phyloP scores from a whole-genome alignment of 306 rosid genomes.

The Nissolia schottii region DNA sequence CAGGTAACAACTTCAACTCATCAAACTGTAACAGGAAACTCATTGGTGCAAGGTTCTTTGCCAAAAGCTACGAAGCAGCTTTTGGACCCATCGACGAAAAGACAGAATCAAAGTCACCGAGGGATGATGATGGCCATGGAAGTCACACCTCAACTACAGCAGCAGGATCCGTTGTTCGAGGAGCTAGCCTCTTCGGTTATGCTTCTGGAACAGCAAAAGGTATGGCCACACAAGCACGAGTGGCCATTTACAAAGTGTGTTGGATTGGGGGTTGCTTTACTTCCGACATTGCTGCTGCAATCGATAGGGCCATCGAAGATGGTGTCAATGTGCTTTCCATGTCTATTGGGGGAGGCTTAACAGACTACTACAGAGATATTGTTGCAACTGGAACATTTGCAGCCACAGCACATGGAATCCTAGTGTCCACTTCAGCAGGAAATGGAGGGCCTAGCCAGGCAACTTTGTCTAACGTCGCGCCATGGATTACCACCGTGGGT shows the following conservation, averaged over 20 bases:
- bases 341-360: slow-evolving; percentile 66
- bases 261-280: slow-evolving; percentile 68
- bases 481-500: slow-evolving; percentile 83
- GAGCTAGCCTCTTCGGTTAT: slow-evolving; percentile 71
- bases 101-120: slow-evolving; percentile 70
- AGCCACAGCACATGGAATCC: slow-evolving; percentile 62
- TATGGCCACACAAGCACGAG: slow-evolving; percentile 74
- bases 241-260: slow-evolving; percentile 81
- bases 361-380: slow-evolving; percentile 49
- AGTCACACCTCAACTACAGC: slow-evolving; percentile 90
- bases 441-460: slow-evolving; percentile 58
- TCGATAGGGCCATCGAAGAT: slow-evolving; percentile 78
- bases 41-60: slow-evolving; percentile 78
- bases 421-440: slow-evolving; percentile 83
- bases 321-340: slow-evolving; percentile 72
- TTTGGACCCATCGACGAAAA: slow-evolving; percentile 47
- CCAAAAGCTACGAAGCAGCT: slow-evolving; percentile 59
- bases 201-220: slow-evolving; percentile 89
- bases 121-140: slow-evolving; percentile 91
- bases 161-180: slow-evolving; percentile 62
- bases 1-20: slow-evolving; percentile 53
- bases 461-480: slow-evolving; percentile 62
- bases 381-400: slow-evolving; percentile 74
- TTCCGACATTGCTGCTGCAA: slow-evolving; percentile 69
- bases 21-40: slow-evolving; percentile 75